A percentile compares a stretch with the other conserved stretches of the same genome.
These are phyloP conservation scores for Picochlorum costavermella DNA, from an alignment of 139 green algal species.

Conservation along the genomic window DNA sequence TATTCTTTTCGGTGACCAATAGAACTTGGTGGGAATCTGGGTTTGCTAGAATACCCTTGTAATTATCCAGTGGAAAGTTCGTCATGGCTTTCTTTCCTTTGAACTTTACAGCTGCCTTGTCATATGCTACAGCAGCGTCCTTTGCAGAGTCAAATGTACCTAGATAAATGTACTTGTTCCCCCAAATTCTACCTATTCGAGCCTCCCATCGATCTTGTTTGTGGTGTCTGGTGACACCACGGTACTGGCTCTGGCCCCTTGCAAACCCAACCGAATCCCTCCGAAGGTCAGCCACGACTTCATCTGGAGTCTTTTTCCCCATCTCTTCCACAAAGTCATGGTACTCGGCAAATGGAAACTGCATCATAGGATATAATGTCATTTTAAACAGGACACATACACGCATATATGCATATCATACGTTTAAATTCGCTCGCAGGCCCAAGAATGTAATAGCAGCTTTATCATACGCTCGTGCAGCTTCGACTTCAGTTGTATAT, in stretches of 20 bases:
- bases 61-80: conserved; percentile 52
- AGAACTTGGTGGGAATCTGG: conserved; percentile 16
- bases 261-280: conserved; percentile 47
- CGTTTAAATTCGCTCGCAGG: conserved; percentile 39
- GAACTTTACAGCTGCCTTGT: conserved; percentile 53
- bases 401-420: conserved; percentile 25
- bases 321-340: conserved; percentile 35
- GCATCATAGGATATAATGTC: neutral
- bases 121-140: conserved; percentile 57
- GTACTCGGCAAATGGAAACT: conserved; percentile 44
- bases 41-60: conserved; percentile 29
- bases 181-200: conserved; percentile 61
- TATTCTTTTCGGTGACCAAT: neutral
- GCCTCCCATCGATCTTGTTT: conserved; percentile 72
- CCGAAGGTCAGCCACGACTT: conserved; percentile 57
- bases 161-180: conserved; percentile 54
- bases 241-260: conserved; percentile 49
- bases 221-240: conserved; percentile 73
- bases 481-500: conserved; percentile 57
- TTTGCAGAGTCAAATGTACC: conserved; percentile 53
- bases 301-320: conserved; percentile 39
- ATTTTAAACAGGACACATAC: neutral
- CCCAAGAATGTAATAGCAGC: conserved; percentile 63
- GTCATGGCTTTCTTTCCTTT: conserved; percentile 45
- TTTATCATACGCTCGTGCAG: conserved; percentile 69